Evolutionary conservation across 495 filamentous ascomycete genomes (phyloP), one percentile per base, ranked within the genome.

Genomic region (Xylaria curta): DNA sequence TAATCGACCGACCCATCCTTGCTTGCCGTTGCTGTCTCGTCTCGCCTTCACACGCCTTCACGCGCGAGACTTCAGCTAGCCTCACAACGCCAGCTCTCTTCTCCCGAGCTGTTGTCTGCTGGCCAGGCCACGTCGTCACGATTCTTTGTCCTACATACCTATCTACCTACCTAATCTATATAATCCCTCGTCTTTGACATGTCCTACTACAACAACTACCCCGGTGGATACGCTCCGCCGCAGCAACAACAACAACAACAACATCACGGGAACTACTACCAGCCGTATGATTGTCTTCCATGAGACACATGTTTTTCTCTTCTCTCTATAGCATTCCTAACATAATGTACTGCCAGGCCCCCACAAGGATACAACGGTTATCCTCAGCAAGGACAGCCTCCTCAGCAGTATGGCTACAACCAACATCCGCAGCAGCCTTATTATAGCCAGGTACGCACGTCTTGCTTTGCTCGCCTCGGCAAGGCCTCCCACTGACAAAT

Each of bases 371-470:
- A 81, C 51, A 81, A 78, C 73, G 79, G 80, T 58, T 81, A 82
- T 75, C 82, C 80, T 68, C 79, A 77, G 36, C 81, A 81, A 65
- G 76, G 69, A 66, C 71, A 66, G 9, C 47, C 68, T 42, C 13
- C 51, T 19, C 68, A 70, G 24, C 74, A 76, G 0, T 86, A 84
- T 74, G 81, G 81, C 58, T 88, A 87, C 72, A 81, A 83, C 58
- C 85, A 87, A 69, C 82, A 78, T 3, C 80, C 80, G 28, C 84
- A 80, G 40, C 81, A 81, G 60, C 76, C 74, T 42, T 74, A 80
- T 58, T 81, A 80, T 62, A 72, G 58, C 47, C 78, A 75, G 75
- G 76, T 79, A 66, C 74, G 77, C 73, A 66, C 26, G 44, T 58
- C 69, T 64, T 62, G 46, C 65, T 73, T 74, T 68, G 46, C 72